Evolutionary conservation across 1,139 yeast genomes (phyloP).

Genomic region (Yamadazyma friedrichii): DNA sequence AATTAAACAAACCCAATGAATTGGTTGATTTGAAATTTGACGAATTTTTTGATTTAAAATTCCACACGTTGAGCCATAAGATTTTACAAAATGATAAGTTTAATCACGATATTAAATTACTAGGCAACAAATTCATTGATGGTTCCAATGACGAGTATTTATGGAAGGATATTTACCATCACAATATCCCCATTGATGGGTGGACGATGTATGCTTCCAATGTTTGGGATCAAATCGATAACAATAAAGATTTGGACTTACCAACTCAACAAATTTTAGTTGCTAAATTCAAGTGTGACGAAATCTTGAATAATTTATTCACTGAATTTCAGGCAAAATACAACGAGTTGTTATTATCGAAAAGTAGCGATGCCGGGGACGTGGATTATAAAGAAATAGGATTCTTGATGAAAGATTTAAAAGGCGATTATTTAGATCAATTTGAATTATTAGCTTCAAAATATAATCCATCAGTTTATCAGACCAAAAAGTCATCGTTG

Average conservation of each 20-base stretch:
- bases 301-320: constrained; percentile 58
- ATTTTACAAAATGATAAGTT: constrained; percentile 77
- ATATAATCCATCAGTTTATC: constrained; percentile 64
- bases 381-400: constrained; percentile 42
- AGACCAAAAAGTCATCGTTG: constrained; percentile 55
- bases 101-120: constrained; percentile 52
- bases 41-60: constrained; percentile 84
- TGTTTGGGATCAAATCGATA: constrained; percentile 93
- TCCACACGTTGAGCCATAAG: constrained; percentile 83
- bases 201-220: constrained; percentile 91
- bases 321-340: constrained; percentile 44
- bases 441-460: constrained; percentile 74
- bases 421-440: constrained; percentile 43
- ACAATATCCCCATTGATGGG: constrained; percentile 88
- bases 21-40: constrained; percentile 51
- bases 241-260: constrained; percentile 87
- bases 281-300: constrained; percentile 93
- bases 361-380: constrained; percentile 13
- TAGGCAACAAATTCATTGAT: constrained; percentile 62
- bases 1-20: constrained; percentile 69
- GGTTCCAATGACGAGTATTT: constrained; percentile 35
- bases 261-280: constrained; percentile 96
- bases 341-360: constrained; percentile 17
- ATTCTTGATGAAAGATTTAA: constrained; percentile 36
- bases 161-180: constrained; percentile 74